Evolutionary conservation across 208 protist species (phyloP).

Genomic region (Acanthamoeba castellanii): DNA sequence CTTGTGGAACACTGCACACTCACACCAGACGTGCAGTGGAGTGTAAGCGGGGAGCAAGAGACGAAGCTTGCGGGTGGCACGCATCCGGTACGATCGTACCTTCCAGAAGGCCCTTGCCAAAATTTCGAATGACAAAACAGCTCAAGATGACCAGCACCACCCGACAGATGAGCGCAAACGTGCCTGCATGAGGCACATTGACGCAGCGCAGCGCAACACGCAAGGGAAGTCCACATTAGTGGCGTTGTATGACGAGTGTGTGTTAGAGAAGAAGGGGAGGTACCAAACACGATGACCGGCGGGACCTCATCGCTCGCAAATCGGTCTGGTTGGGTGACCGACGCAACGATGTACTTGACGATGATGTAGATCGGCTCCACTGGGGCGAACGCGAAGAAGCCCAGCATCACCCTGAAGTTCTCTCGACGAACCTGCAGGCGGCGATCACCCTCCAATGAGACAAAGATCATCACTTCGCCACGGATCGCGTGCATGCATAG

Average conservation of each 20-base stretch:
- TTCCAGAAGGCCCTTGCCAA: conserved; percentile 7
- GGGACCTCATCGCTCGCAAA: not conserved
- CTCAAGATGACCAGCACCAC: conserved; percentile 6
- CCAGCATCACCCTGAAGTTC: conserved; percentile 40
- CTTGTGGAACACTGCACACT: conserved; percentile 20
- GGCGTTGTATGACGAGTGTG: not conserved
- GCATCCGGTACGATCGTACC: not conserved
- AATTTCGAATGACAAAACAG: not conserved
- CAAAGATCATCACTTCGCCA: not conserved
- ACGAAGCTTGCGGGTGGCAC: not conserved
- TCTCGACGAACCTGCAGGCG: conserved; percentile 22
- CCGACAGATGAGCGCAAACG: not conserved
- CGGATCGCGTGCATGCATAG: no score
- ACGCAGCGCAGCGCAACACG: not conserved
- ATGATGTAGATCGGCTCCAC: conserved; percentile 48
- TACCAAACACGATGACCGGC: conserved; percentile 40
- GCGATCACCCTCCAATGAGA: no score
- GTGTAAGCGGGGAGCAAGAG: not conserved
- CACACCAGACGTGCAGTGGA: no score
- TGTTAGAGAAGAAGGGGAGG: not conserved
- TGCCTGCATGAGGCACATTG: not conserved
- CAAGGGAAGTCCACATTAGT: not conserved
- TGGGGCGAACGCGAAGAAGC: not conserved
- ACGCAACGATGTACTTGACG: conserved; percentile 33
- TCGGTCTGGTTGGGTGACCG: not conserved